phyloP scores from a whole-genome alignment of 441 rosid genomes.

The Gossypium trilobum region DNA sequence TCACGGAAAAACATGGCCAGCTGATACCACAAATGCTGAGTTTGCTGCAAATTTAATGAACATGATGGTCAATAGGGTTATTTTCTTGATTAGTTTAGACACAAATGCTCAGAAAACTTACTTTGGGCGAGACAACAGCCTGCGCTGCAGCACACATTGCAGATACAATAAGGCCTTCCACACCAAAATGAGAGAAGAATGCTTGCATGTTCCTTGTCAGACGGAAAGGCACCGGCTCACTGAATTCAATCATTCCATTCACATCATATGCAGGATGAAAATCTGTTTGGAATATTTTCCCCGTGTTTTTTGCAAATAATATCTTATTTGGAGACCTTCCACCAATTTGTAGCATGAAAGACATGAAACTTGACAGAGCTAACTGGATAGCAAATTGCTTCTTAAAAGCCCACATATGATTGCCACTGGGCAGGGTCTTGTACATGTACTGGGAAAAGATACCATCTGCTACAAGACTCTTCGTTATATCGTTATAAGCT shows the following conservation, averaged over 20 bases:
- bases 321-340: conserved; percentile 97
- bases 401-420: conserved; percentile 93
- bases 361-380: conserved; percentile 95
- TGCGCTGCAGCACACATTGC: conserved; percentile 87
- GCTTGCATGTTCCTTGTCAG: conserved; percentile 91
- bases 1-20: conserved; percentile 97
- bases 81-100: not conserved
- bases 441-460: conserved; percentile 95
- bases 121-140: conserved; percentile 83
- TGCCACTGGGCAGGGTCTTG: conserved; percentile 72
- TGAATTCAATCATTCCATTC: conserved; percentile 82
- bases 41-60: conserved; percentile 51
- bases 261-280: conserved; percentile 93
- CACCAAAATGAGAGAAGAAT: conserved; percentile 87
- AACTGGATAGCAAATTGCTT: conserved; percentile 92
- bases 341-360: conserved; percentile 92
- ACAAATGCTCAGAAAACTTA: conserved; percentile 22
- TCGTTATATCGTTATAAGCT: conserved; percentile 75
- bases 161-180: conserved; percentile 88
- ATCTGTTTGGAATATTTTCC: conserved; percentile 90
- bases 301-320: conserved; percentile 88
- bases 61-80: not conserved
- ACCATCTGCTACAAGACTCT: conserved; percentile 54
- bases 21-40: conserved; percentile 80
- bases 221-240: conserved; percentile 90